A percentile compares a stretch with the other conserved stretches of the same genome.
Evolutionary conservation across 2,329 filamentous ascomycete species (phyloP).

Genomic region (Exophiala xenobiotica): DNA sequence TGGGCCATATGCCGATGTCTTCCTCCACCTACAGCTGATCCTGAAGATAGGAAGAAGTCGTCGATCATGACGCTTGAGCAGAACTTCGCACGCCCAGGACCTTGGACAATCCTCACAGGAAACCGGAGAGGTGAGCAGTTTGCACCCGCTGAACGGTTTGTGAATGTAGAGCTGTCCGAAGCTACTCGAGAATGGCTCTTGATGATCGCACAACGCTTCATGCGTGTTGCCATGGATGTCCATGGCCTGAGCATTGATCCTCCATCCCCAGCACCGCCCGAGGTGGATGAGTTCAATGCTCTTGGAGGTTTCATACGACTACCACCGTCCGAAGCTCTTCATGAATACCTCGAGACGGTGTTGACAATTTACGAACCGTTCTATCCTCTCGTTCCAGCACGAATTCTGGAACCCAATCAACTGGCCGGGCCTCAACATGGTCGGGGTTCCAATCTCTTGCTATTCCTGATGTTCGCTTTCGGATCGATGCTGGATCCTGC

Average conservation of each 20-base stretch:
- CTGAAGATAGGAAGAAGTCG: conserved; percentile 1
- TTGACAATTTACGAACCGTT: conserved; percentile 4
- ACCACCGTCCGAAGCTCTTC: not conserved
- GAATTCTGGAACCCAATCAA: conserved; percentile 2
- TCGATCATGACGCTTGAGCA: not conserved
- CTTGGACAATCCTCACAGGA: not conserved
- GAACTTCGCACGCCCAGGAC: not conserved
- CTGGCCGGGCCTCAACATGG: not conserved
- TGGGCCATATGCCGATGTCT: conserved; percentile 8
- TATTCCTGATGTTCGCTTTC: conserved; percentile 7
- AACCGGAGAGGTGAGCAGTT: not conserved
- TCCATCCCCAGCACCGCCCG: not conserved
- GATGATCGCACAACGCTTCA: not conserved
- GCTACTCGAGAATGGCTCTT: conserved; percentile 3
- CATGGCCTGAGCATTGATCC: not conserved
- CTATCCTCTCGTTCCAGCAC: not conserved
- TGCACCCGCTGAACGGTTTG: not conserved
- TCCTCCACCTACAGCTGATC: not conserved
- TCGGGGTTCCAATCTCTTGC: conserved; percentile 1
- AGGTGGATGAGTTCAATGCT: not conserved
- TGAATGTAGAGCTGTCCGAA: not conserved
- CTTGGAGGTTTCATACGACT: conserved; percentile 4
- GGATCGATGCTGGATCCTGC: conserved; percentile 6
- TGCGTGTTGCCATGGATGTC: not conserved
- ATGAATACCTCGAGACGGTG: conserved; percentile 1